A percentile compares a stretch with the other conserved stretches of the same genome.
Conservation (phyloP, 345 rosid genomes). For the Citrus australasica region DNA sequence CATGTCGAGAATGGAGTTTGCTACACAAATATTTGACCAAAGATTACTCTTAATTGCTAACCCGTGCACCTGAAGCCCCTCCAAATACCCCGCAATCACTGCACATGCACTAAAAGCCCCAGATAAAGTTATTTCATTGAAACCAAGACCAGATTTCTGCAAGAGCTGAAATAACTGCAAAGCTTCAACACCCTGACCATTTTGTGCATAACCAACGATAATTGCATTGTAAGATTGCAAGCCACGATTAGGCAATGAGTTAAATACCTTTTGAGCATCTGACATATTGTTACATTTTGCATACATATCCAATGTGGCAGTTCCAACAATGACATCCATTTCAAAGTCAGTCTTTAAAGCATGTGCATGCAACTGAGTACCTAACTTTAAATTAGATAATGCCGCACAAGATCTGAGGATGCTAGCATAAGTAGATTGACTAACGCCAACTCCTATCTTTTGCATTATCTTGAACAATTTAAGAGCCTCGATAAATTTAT, state of each 20-base stretch:
- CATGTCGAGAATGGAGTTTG: slow-evolving; percentile 88
- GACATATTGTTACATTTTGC: slow-evolving; percentile 66
- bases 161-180: slow-evolving; percentile 49
- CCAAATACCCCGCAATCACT: slow-evolving; percentile 46
- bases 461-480: slow-evolving; percentile 75
- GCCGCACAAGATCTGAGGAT: slow-evolving; percentile 76
- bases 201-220: slow-evolving; percentile 65
- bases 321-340: slow-evolving; percentile 65
- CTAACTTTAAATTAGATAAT: slow-evolving; percentile 45
- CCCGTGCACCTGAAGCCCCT: slow-evolving; percentile 73
- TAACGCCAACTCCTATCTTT: slow-evolving; percentile 40
- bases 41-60: slow-evolving; percentile 58
- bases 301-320: slow-evolving; percentile 92
- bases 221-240: slow-evolving; percentile 86
- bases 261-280: slow-evolving; percentile 69
- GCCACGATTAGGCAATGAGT: slow-evolving; percentile 48
- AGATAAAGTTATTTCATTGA: slow-evolving; percentile 76
- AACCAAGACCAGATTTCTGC: slow-evolving; percentile 56
- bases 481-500: slow-evolving; percentile 40
- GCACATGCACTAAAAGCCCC: slow-evolving; percentile 91
- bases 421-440: slow-evolving; percentile 92
- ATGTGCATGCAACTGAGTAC: slow-evolving; percentile 85
- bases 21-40: slow-evolving; percentile 49
- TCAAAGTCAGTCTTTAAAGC: slow-evolving; percentile 62
- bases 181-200: slow-evolving; percentile 56